Evolutionary conservation across 2,329 filamentous ascomycete genomes (phyloP).

Genomic region (Cytospora paraplurivora): DNA sequence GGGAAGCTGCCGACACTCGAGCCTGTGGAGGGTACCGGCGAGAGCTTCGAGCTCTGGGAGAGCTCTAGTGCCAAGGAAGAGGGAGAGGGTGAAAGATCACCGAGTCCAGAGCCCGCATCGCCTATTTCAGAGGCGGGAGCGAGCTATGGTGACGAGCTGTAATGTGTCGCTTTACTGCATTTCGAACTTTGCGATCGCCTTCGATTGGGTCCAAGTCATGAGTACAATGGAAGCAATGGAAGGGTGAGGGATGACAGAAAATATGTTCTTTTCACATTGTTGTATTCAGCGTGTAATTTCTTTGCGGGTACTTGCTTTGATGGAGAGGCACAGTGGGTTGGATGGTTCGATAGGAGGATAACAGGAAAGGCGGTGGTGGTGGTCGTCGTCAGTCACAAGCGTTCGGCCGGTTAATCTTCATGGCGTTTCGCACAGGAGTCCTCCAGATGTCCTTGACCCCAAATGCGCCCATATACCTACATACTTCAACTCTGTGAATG

Average conservation of each 20-base stretch:
- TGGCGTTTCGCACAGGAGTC: neutral
- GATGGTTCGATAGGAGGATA: neutral
- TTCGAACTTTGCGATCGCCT: neutral
- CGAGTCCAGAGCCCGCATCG: conserved; percentile 20
- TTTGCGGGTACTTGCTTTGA: neutral
- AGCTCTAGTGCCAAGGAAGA: conserved; percentile 67
- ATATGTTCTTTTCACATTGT: neutral
- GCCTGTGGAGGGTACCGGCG: conserved; percentile 60
- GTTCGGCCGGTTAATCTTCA: neutral
- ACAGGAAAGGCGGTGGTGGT: neutral
- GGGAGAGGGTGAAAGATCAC: conserved; percentile 36
- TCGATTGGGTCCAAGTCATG: conserved; percentile 10
- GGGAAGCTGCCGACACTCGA: conserved; percentile 51
- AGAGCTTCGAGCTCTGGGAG: conserved; percentile 71
- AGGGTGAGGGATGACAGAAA: neutral
- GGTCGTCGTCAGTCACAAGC: neutral
- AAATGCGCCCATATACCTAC: too few relatives aligned
- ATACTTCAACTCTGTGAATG: too few relatives aligned
- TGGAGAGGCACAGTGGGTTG: neutral
- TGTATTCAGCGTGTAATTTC: conserved; percentile 17
- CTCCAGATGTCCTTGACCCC: neutral
- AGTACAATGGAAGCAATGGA: neutral
- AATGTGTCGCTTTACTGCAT: neutral
- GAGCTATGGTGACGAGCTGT: conserved; percentile 11
- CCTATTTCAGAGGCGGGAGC: conserved; percentile 21